Percentiles rank a stretch among this genome's conserved stretches.
phyloP scores from a whole-genome alignment of 2,329 filamentous ascomycete genomes.

The Aureobasidium sp. region DNA sequence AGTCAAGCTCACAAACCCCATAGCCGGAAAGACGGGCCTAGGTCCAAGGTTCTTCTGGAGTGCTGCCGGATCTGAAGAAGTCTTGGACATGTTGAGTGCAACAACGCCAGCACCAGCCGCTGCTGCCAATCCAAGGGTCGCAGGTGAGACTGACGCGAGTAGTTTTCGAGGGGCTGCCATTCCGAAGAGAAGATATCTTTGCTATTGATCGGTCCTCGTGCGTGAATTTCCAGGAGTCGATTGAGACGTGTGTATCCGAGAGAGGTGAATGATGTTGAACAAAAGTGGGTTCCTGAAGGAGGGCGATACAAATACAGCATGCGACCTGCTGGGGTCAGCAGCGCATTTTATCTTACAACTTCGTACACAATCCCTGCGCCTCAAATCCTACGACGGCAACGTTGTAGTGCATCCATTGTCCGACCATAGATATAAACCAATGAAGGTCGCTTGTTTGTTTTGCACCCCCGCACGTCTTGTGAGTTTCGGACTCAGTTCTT shows the following conservation, averaged over 20 bases:
- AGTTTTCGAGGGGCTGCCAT: constrained; percentile 17
- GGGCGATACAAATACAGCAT: neutral
- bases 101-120: constrained; percentile 7
- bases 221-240: no score
- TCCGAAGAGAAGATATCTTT: neutral
- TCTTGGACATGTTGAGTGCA: neutral
- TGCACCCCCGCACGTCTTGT: neutral
- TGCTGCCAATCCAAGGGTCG: constrained; percentile 3
- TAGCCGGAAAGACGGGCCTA: constrained; percentile 23
- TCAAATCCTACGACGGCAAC: neutral
- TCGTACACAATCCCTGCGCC: neutral
- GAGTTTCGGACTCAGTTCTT: neutral
- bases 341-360: neutral
- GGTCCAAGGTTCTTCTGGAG: constrained; percentile 3
- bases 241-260: neutral
- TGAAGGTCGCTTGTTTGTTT: neutral
- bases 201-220: no score
- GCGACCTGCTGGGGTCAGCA: neutral
- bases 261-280: constrained; percentile 10
- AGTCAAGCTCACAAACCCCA: constrained; percentile 51
- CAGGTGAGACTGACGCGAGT: constrained; percentile 10
- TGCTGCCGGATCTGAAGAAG: neutral
- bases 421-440: neutral
- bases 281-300: neutral
- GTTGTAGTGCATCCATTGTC: neutral